A percentile compares a stretch with the other conserved stretches of the same genome.
Evolutionary conservation across 345 rosid genomes (phyloP).

Genomic region (Eucalyptus pumila): DNA sequence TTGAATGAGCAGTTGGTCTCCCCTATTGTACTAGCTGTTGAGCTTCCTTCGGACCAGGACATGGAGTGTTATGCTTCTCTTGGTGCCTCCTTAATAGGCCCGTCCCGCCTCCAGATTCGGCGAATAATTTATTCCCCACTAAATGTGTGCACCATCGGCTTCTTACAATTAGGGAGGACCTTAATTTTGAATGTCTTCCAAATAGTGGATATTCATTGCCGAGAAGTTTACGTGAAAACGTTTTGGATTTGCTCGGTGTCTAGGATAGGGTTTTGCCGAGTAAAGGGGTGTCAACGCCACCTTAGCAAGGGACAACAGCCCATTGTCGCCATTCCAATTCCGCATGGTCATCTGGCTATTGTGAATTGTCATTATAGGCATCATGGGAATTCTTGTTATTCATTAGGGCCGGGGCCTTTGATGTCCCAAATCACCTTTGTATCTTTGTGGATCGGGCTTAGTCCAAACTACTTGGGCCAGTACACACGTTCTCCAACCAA

Average conservation of each 20-base stretch:
- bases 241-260: fast-evolving
- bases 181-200: neutral
- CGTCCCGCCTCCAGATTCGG: neutral
- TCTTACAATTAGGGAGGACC: neutral
- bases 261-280: neutral
- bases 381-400: neutral
- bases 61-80: neutral
- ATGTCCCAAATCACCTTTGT: too few species aligned
- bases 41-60: fast-evolving
- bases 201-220: neutral
- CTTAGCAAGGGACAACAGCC: neutral
- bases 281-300: fast-evolving
- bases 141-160: fast-evolving
- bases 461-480: too few species aligned
- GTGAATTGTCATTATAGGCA: neutral
- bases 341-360: neutral
- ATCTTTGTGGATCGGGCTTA: too few species aligned
- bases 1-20: fast-evolving
- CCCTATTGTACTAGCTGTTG: neutral
- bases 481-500: too few species aligned
- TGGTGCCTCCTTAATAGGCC: neutral
- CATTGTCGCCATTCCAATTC: neutral
- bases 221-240: neutral
- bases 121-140: neutral
- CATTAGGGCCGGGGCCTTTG: too few species aligned